Base-by-base conservation (phyloP, 148 eudicot genomes). In the Chenopodium quinoa region DNA sequence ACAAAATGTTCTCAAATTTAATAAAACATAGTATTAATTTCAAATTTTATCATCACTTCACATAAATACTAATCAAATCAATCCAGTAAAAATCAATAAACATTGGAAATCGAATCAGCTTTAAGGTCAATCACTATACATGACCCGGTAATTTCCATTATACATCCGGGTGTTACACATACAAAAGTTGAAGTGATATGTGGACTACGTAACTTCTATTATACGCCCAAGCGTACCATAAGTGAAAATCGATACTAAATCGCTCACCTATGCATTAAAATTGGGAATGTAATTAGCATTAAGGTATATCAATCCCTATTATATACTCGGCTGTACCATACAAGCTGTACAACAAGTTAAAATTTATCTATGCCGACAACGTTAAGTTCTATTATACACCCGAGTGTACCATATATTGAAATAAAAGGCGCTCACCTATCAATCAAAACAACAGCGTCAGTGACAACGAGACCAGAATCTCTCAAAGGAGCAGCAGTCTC, bases 371-470 rank as follows among this genome's bases (percentile, higher is more conserved):
- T 0, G 3, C 54, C 3, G 14, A 48, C 54, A 8, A 50, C 14
- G 54, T 50, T 40, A 50, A 47, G 9, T 47, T 47, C 0, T 10
- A 0, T 48, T 48, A 48, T 48, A 54, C 60, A 54, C 60, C 20
- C 60, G 60, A 12, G 60, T 54, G 60, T 54, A 54, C 0, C 17
- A 3, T 13, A 27, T 1, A 27, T 7, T 0, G 4, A 14, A 20
- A 4, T 6, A 17, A 47, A 73, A 46, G 0, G 16, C 48, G 4
- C 79, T 54, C 34, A 86, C 88, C 88, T 86, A 47, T 94, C 98
- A 29, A 94, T 94, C 75, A 94, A 75, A 66, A 94, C 98, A 27
- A 94, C 98, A 1, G 89, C 98, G 29, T 94, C 98, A 17, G 90
- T 88, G 22, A 94, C 98, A 75, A 22, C 87, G 46, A 94, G 82